Evolutionary conservation across 1,284 basidiomycete species (phyloP).

Genomic region (Heterobasidion annosum): DNA sequence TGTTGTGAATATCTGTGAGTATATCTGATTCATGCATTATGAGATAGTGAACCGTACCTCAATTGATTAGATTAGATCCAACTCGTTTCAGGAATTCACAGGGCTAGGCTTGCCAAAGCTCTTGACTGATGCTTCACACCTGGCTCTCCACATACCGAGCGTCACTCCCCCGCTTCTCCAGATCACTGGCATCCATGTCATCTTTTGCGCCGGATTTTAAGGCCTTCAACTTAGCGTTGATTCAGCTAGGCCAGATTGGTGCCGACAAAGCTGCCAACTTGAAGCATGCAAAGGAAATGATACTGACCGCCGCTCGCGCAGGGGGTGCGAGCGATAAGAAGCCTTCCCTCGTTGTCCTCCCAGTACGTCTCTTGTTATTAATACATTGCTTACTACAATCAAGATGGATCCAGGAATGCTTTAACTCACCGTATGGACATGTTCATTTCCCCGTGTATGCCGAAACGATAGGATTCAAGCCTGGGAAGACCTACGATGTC

Average conservation of each 20-base stretch:
- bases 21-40: too few species aligned
- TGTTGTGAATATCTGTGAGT: too few species aligned
- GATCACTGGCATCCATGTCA: conserved; percentile 3
- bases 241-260: conserved; percentile 73
- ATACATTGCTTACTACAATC: too few species aligned
- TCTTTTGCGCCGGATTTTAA: conserved; percentile 36
- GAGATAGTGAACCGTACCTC: too few species aligned
- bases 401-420: conserved; percentile 70
- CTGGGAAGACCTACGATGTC: conserved; percentile 49
- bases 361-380: conserved; percentile 40
- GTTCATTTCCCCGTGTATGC: conserved; percentile 79
- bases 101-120: too few species aligned
- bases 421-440: conserved; percentile 96
- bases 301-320: conserved; percentile 57
- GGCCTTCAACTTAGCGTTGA: conserved; percentile 76
- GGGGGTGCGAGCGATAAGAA: conserved; percentile 31
- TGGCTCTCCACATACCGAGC: background rate
- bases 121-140: background rate
- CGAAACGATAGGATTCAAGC: conserved; percentile 63
- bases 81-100: too few species aligned
- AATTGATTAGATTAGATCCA: too few species aligned
- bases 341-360: conserved; percentile 82
- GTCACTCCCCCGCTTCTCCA: conserved; percentile 8
- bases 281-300: conserved; percentile 71
- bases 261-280: conserved; percentile 72